Conservation (phyloP, 2,329 filamentous ascomycete genomes). For the Chrysosporium keratinophilum region DNA sequence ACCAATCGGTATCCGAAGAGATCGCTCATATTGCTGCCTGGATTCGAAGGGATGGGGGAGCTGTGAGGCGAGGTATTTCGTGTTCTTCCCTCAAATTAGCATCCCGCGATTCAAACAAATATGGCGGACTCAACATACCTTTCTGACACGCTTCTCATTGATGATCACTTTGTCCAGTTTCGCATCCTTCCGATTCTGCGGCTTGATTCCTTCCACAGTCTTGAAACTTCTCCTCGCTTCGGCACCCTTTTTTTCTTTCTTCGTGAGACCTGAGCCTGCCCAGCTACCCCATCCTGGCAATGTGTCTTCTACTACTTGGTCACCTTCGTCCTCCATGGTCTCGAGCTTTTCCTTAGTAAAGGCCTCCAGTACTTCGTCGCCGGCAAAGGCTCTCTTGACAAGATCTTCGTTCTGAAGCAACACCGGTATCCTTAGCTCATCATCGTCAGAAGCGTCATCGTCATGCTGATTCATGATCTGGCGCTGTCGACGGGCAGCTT, state of each 20-base stretch:
- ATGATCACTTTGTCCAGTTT: slow-evolving; percentile 80
- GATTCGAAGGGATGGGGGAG: slow-evolving; percentile 88
- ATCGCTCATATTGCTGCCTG: slow-evolving; percentile 78
- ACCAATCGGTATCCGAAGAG: slow-evolving; percentile 73
- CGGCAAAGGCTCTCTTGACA: slow-evolving; percentile 75
- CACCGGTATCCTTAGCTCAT: slow-evolving; percentile 33
- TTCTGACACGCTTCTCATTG: slow-evolving; percentile 80
- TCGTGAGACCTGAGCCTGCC: slow-evolving; percentile 73
- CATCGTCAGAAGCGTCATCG: slow-evolving; percentile 35
- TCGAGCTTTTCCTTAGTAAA: slow-evolving; percentile 73
- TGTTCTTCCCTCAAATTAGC: slow-evolving; percentile 47
- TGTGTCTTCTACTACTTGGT: slow-evolving; percentile 71
- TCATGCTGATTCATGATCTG: slow-evolving; percentile 27
- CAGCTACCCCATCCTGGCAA: slow-evolving; percentile 91
- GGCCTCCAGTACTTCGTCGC: slow-evolving; percentile 68
- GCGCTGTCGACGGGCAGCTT: slow-evolving; percentile 18
- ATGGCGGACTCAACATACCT: slow-evolving; percentile 44
- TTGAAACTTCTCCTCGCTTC: slow-evolving; percentile 42
- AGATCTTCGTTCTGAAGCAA: slow-evolving; percentile 51
- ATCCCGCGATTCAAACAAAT: slow-evolving; percentile 1
- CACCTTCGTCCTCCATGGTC: slow-evolving; percentile 63
- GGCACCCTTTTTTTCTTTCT: slow-evolving; percentile 50
- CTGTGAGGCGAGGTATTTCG: slow-evolving; percentile 71
- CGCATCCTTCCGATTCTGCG: slow-evolving; percentile 66
- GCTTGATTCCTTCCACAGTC: slow-evolving; percentile 57